Conservation (phyloP, 148 eudicot genomes). For the Mesembryanthemum crystallinum region DNA sequence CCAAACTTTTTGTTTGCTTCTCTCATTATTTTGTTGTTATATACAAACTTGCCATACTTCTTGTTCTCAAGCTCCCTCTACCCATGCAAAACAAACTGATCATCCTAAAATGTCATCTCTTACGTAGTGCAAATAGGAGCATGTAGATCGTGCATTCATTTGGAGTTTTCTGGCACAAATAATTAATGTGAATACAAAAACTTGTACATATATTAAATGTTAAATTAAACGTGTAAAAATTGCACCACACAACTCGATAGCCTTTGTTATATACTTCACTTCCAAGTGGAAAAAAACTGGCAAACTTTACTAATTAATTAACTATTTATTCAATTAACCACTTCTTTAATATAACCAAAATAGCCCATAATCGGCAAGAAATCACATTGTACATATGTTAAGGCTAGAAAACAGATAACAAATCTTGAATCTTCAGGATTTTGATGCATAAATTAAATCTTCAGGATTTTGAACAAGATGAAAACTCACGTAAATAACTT, state of each 20-base stretch:
- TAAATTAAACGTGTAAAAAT: slow-evolving; percentile 20
- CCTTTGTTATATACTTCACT: too few species aligned
- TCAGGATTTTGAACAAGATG: too few species aligned
- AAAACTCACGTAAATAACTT: too few species aligned
- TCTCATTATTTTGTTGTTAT: background rate
- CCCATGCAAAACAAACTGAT: background rate
- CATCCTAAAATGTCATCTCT: slow-evolving; percentile 15
- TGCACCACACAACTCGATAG: slow-evolving; percentile 1
- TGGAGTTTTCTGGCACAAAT: background rate
- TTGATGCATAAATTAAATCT: too few species aligned
- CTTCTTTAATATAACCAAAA: too few species aligned
- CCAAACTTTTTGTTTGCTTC: slow-evolving; percentile 17
- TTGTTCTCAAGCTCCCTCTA: background rate
- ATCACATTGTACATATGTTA: too few species aligned
- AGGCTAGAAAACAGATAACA: too few species aligned
- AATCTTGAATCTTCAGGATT: too few species aligned
- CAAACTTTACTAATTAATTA: too few species aligned
- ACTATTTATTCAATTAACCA: too few species aligned
- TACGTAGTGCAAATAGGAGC: background rate
- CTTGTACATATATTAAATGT: background rate
- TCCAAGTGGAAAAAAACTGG: too few species aligned
- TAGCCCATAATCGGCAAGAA: too few species aligned
- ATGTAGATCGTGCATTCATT: slow-evolving; percentile 15
- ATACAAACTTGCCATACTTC: background rate
- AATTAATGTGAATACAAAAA: background rate